Percentiles rank a stretch among this genome's conserved stretches.
These are phyloP conservation scores for Trichoderma koningii DNA, from an alignment of 2,329 filamentous ascomycete genomes.

Conservation along the genomic window DNA sequence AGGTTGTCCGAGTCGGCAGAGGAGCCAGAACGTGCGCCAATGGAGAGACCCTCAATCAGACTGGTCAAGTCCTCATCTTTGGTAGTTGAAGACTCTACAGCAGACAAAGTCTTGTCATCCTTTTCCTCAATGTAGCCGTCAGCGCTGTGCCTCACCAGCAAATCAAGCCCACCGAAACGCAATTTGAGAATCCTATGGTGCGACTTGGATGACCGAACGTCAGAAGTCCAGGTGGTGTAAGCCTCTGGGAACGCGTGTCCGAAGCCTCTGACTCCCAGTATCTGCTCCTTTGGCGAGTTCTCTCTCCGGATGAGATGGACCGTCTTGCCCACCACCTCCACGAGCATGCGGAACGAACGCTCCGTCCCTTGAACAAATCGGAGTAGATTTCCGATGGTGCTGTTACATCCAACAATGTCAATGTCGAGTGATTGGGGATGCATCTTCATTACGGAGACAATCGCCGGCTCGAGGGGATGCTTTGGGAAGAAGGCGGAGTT, in stretches of 20 bases:
- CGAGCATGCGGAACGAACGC: constrained; percentile 58
- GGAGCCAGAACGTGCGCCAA: not conserved
- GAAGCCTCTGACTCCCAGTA: constrained; percentile 59
- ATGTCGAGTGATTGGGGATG: constrained; percentile 39
- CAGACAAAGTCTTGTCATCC: not conserved
- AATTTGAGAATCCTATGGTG: constrained; percentile 66
- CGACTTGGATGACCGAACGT: constrained; percentile 56
- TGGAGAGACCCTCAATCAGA: not conserved
- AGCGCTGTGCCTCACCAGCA: constrained; percentile 36
- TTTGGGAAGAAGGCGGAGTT: constrained; percentile 54
- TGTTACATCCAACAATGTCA: constrained; percentile 51
- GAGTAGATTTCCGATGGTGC: constrained; percentile 62
- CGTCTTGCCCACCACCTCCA: constrained; percentile 57
- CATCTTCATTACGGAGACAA: constrained; percentile 44
- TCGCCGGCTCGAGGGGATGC: constrained; percentile 54
- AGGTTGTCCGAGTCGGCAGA: constrained; percentile 7
- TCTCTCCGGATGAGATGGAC: constrained; percentile 66
- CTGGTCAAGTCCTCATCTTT: not conserved
- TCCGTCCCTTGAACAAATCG: constrained; percentile 53
- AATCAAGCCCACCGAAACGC: constrained; percentile 47
- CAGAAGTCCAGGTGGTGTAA: constrained; percentile 64
- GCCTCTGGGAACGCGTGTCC: constrained; percentile 68
- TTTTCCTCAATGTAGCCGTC: constrained; percentile 34
- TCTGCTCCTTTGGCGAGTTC: constrained; percentile 58
- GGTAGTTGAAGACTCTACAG: not conserved